Conservation (phyloP, 1,139 yeast genomes). For the Yamadazyma friedrichii region DNA sequence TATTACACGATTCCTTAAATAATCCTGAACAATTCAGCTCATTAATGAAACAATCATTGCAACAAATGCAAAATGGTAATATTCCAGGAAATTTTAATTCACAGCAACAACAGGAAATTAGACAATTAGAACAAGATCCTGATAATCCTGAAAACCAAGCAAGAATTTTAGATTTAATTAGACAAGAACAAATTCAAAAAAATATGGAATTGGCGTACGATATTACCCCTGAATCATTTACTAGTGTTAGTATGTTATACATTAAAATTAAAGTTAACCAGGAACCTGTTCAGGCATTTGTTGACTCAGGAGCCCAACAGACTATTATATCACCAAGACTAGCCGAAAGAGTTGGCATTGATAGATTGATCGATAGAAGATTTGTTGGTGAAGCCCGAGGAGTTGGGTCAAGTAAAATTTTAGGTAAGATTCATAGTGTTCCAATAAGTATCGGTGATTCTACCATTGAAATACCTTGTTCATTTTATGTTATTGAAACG, state of each 20-base stretch:
- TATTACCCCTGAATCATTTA: conserved; percentile 86
- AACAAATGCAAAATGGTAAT: conserved; percentile 18
- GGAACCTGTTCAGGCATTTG: conserved; percentile 81
- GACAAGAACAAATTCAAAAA: conserved; percentile 73
- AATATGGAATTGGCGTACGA: conserved; percentile 80
- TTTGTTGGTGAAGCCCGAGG: conserved; percentile 85
- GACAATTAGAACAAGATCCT: conserved; percentile 56
- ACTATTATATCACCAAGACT: conserved; percentile 78
- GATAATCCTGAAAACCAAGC: conserved; percentile 73
- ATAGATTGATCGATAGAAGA: conserved; percentile 76
- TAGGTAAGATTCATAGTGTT: conserved; percentile 87
- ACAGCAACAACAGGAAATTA: conserved; percentile 46
- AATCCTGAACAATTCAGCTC: conserved; percentile 54
- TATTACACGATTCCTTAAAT: conserved; percentile 42
- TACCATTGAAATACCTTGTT: conserved; percentile 59
- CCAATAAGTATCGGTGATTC: conserved; percentile 74
- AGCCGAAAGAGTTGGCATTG: conserved; percentile 71
- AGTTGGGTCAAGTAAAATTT: conserved; percentile 77
- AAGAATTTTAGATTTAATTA: conserved; percentile 64
- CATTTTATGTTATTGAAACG: conserved; percentile 79
- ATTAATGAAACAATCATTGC: conserved; percentile 34
- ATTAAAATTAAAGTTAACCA: conserved; percentile 78
- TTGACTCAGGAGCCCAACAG: conserved; percentile 93
- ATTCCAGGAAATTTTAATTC: conserved; percentile 11
- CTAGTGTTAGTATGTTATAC: conserved; percentile 79